Evolutionary conservation across 495 filamentous ascomycete genomes (phyloP).

Genomic region (Podospora australis): DNA sequence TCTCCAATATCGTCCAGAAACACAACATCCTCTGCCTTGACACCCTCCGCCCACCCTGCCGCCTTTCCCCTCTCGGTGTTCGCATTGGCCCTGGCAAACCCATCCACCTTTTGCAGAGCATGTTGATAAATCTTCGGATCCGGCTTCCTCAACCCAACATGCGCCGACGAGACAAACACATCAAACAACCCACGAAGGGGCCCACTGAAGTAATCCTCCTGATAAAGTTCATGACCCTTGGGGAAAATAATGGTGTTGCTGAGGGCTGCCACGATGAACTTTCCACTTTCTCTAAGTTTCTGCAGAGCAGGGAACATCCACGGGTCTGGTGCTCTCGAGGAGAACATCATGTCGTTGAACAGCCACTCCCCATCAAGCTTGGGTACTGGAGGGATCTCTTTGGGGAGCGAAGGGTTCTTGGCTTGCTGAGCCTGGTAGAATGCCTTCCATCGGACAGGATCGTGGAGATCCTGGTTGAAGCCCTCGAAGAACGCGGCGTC

Average conservation of each 20-base stretch:
- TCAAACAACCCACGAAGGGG: conserved; percentile 62
- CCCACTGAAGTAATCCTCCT: conserved; percentile 29
- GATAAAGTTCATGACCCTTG: conserved; percentile 50
- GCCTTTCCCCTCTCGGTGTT: conserved; percentile 27
- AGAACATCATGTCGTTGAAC: conserved; percentile 89
- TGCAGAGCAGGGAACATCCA: conserved; percentile 82
- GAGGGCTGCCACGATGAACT: conserved; percentile 71
- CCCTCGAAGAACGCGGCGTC: conserved; percentile 66
- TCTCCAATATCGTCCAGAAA: conserved; percentile 96
- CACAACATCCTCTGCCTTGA: conserved; percentile 62
- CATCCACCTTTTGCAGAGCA: conserved; percentile 58
- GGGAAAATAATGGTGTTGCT: conserved; percentile 86
- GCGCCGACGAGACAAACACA: conserved; percentile 75
- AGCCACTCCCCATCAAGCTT: conserved; percentile 70
- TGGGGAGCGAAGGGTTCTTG: conserved; percentile 26
- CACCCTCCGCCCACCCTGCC: conserved; percentile 44
- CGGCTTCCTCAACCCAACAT: conserved; percentile 84
- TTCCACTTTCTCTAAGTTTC: conserved; percentile 53
- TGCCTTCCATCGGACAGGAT: conserved; percentile 56
- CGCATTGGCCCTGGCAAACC: conserved; percentile 45
- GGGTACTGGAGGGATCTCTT: conserved; percentile 57
- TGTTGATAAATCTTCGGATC: conserved; percentile 73
- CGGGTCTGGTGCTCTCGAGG: conserved; percentile 65
- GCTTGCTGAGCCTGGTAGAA: conserved; percentile 36
- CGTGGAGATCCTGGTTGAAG: conserved; percentile 68